phyloP scores from a whole-genome alignment of 192 early-diverging fungal genomes.

The Entomortierella chlamydospora region DNA sequence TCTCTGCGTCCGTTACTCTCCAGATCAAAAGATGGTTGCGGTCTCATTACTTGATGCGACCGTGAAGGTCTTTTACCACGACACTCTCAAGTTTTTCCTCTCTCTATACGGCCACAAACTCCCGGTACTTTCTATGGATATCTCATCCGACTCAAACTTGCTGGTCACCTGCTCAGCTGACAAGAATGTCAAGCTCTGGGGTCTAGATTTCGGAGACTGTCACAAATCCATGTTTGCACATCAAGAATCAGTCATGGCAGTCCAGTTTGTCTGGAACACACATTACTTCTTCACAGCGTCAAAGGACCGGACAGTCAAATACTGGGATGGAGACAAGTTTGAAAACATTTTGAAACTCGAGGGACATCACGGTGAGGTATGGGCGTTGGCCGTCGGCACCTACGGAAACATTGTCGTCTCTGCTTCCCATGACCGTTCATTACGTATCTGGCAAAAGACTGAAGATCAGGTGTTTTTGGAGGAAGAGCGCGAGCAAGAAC shows the following conservation, averaged over 20 bases:
- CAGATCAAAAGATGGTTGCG: slow-evolving; percentile 88
- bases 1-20: slow-evolving; percentile 85
- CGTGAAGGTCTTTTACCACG: slow-evolving; percentile 96
- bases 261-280: slow-evolving; percentile 92
- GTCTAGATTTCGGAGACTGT: slow-evolving; percentile 99
- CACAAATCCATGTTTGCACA: slow-evolving; percentile 94
- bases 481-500: slow-evolving; percentile 95
- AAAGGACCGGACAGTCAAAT: slow-evolving; percentile 92
- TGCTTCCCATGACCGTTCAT: slow-evolving; percentile 92
- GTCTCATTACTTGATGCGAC: slow-evolving; percentile 94
- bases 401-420: slow-evolving; percentile 91
- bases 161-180: slow-evolving; percentile 96
- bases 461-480: slow-evolving; percentile 94
- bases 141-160: slow-evolving; percentile 92
- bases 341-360: slow-evolving; percentile 94
- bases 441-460: slow-evolving; percentile 96
- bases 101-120: slow-evolving; percentile 98
- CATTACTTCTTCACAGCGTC: slow-evolving; percentile 95
- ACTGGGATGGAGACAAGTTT: slow-evolving; percentile 98
- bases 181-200: slow-evolving; percentile 99
- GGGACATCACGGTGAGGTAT: slow-evolving; percentile 94
- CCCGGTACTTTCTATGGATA: slow-evolving; percentile 98
- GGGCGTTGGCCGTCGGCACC: slow-evolving; percentile 91
- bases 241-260: slow-evolving; percentile 89
- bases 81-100: slow-evolving; percentile 97